phyloP scores from a whole-genome alignment of 2,329 filamentous ascomycete species.

The Penicillium freii region DNA sequence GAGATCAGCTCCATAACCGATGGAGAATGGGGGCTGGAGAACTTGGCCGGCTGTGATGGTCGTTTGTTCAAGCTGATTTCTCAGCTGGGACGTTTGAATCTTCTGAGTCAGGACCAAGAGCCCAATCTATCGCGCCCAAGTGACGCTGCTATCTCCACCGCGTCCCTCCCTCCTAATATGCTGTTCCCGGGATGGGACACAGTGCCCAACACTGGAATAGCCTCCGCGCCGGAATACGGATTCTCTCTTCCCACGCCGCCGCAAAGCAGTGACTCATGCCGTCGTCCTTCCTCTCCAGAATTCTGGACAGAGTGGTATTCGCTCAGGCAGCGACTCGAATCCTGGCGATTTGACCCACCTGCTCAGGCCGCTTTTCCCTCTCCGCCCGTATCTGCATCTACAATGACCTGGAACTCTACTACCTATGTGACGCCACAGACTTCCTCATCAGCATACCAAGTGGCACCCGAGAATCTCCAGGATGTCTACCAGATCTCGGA shows the following conservation, averaged over 20 bases:
- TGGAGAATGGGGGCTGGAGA: conserved; percentile 74
- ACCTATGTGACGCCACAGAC: conserved; percentile 33
- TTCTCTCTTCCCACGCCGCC: conserved; percentile 34
- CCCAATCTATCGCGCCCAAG: conserved; percentile 26
- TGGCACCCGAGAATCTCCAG: conserved; percentile 61
- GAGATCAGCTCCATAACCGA: conserved; percentile 64
- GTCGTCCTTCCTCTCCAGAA: conserved; percentile 26
- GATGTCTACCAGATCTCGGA: conserved; percentile 83
- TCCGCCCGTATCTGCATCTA: conserved; percentile 19
- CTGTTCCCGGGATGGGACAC: conserved; percentile 27
- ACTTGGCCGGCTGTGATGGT: conserved; percentile 82
- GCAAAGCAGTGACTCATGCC: conserved; percentile 19
- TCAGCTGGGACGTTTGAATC: conserved; percentile 77
- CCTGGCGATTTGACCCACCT: conserved; percentile 69
- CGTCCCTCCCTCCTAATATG: conserved; percentile 37
- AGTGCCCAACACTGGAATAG: conserved; percentile 29
- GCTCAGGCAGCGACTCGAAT: conserved; percentile 70
- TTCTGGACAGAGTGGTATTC: conserved; percentile 89
- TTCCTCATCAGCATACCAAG: conserved; percentile 26
- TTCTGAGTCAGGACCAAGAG: conserved; percentile 68
- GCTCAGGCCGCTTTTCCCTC: conserved; percentile 19
- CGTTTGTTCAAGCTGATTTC: conserved; percentile 83
- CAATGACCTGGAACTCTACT: conserved; percentile 16
- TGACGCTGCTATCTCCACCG: conserved; percentile 26
- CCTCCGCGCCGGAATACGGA: conserved; percentile 38